Conservation (phyloP, 495 filamentous ascomycete species). For the Apiosordaria backusii region DNA sequence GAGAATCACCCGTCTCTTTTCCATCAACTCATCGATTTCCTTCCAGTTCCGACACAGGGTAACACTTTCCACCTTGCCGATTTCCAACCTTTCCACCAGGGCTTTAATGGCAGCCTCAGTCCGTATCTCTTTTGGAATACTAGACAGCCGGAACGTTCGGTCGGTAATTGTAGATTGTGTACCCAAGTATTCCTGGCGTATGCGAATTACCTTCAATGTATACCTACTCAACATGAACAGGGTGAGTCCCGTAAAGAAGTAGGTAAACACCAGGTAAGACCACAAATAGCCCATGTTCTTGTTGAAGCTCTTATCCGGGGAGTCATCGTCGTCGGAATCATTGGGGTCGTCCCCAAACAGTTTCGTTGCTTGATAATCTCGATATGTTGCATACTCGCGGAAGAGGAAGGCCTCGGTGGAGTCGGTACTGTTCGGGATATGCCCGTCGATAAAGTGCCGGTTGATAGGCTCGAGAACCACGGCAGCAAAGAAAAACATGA, state of each 20-base stretch:
- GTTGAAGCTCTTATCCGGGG: slow-evolving; percentile 37
- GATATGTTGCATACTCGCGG: slow-evolving; percentile 14
- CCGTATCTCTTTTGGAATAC: slow-evolving; percentile 74
- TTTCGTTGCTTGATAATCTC: slow-evolving; percentile 1
- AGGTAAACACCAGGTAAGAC: slow-evolving; percentile 89
- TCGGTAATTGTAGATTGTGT: slow-evolving; percentile 91
- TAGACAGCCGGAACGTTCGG: slow-evolving; percentile 86
- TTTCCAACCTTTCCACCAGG: slow-evolving; percentile 79
- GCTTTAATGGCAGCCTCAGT: slow-evolving; percentile 81
- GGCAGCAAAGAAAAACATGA: slow-evolving; percentile 75
- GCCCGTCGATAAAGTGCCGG: slow-evolving; percentile 48
- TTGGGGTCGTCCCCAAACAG: background rate
- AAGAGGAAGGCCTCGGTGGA: slow-evolving; percentile 10
- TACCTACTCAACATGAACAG: slow-evolving; percentile 80
- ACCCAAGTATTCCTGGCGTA: slow-evolving; percentile 87
- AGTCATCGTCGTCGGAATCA: slow-evolving; percentile 4
- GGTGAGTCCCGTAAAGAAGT: slow-evolving; percentile 77
- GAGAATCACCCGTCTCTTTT: slow-evolving; percentile 59
- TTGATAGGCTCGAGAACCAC: slow-evolving; percentile 84
- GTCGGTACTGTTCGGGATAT: slow-evolving; percentile 10
- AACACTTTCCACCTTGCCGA: slow-evolving; percentile 91
- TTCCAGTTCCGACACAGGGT: slow-evolving; percentile 86
- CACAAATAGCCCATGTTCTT: slow-evolving; percentile 64
- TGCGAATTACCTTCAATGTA: slow-evolving; percentile 76
- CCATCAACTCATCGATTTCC: slow-evolving; percentile 72